Percentiles rank a stretch among this genome's conserved stretches.
phyloP scores from a whole-genome alignment of 148 eudicot genomes.

The Persicaria tinctoria region DNA sequence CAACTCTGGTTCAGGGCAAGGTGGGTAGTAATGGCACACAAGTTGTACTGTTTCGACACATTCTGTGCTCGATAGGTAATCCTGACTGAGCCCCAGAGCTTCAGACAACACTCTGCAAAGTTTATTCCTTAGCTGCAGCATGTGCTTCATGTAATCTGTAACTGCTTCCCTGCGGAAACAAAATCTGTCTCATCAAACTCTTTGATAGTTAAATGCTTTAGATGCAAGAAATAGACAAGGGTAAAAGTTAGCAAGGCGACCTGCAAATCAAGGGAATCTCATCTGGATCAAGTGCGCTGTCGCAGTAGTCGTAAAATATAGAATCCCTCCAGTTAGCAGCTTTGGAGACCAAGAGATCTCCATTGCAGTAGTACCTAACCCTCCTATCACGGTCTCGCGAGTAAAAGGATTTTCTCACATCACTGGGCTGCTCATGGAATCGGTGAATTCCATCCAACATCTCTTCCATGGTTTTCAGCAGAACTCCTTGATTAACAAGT shows the following conservation, averaged over 20 bases:
- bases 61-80: slow-evolving; percentile 16
- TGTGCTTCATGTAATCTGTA: slow-evolving; percentile 16
- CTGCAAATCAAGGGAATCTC: slow-evolving; percentile 27
- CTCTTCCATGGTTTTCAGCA: slow-evolving; percentile 7
- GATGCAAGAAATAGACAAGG: background rate
- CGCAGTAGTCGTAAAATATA: slow-evolving; percentile 21
- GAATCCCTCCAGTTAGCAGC: slow-evolving; percentile 41
- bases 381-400: slow-evolving; percentile 8
- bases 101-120: slow-evolving; percentile 15
- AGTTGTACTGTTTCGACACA: slow-evolving; percentile 12
- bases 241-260: slow-evolving; percentile 14
- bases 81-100: slow-evolving; percentile 21
- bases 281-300: slow-evolving; percentile 22
- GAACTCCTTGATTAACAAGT: slow-evolving; percentile 13
- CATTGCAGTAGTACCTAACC: slow-evolving; percentile 29
- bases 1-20: slow-evolving; percentile 25
- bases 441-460: slow-evolving; percentile 22
- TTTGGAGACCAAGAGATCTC: slow-evolving; percentile 14
- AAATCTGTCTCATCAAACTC: background rate
- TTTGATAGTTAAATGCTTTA: background rate
- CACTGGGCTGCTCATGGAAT: slow-evolving; percentile 12
- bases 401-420: slow-evolving; percentile 8
- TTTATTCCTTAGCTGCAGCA: slow-evolving; percentile 17
- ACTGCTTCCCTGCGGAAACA: slow-evolving; percentile 20
- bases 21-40: slow-evolving; percentile 22